phyloP scores from a whole-genome alignment of 1,284 basidiomycete genomes.

The Volvariella surrecta region DNA sequence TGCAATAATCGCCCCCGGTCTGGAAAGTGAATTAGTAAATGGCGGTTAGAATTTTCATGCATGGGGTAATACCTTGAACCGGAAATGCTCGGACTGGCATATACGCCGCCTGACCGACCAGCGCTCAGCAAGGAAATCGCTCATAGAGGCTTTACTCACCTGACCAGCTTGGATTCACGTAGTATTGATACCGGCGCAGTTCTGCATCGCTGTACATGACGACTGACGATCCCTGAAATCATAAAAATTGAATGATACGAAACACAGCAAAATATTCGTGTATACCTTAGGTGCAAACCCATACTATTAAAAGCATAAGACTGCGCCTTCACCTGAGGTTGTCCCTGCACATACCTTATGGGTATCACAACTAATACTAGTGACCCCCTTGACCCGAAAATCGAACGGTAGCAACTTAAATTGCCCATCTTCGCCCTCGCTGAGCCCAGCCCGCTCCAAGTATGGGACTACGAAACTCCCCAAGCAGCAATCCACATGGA shows the following conservation, averaged over 20 bases:
- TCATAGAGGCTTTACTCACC: constrained; percentile 29
- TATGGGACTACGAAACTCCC: constrained; percentile 92
- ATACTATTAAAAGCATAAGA: constrained; percentile 38
- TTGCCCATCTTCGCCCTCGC: constrained; percentile 38
- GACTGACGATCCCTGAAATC: constrained; percentile 75
- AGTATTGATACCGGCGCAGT: constrained; percentile 78
- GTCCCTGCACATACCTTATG: constrained; percentile 70
- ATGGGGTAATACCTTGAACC: constrained; percentile 88
- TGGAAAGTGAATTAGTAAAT: constrained; percentile 18
- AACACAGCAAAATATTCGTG: constrained; percentile 7
- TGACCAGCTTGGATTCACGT: constrained; percentile 73
- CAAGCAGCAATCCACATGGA: constrained; percentile 93
- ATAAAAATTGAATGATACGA: background rate
- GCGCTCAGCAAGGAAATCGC: background rate
- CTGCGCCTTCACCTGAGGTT: constrained; percentile 1
- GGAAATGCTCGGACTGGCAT: constrained; percentile 80
- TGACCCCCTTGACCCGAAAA: constrained; percentile 86
- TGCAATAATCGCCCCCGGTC: constrained; percentile 89
- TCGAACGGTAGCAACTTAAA: constrained; percentile 66
- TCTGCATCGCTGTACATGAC: constrained; percentile 83
- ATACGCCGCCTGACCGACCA: constrained; percentile 52
- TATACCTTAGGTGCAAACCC: constrained; percentile 76
- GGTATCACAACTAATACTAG: constrained; percentile 87
- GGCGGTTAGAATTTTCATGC: background rate
- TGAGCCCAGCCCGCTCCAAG: constrained; percentile 55